phyloP scores from a whole-genome alignment of 169 alveolate genomes.

The Eimeria praecox region DNA sequence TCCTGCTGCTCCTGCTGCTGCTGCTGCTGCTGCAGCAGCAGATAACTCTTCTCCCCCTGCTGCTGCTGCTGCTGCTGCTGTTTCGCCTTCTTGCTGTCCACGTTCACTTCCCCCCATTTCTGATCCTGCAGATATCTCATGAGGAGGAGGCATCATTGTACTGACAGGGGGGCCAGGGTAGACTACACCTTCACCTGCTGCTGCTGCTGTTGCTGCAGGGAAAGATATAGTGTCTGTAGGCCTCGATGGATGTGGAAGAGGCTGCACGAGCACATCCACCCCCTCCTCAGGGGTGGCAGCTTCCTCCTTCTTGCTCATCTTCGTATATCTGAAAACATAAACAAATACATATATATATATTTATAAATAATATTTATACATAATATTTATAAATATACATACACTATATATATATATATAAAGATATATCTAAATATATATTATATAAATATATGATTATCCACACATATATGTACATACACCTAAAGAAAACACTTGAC shows the following conservation, averaged over 20 bases:
- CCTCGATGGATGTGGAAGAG: constrained; percentile 52
- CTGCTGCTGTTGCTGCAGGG: constrained; percentile 8
- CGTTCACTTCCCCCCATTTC: not conserved
- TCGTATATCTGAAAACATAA: not conserved
- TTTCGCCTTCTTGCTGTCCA: not conserved
- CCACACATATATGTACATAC: no score
- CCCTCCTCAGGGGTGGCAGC: constrained; percentile 61
- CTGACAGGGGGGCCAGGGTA: constrained; percentile 73
- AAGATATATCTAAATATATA: no score
- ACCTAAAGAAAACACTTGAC: no score
- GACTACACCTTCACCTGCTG: not conserved
- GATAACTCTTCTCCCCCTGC: no score
- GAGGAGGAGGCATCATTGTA: constrained; percentile 55
- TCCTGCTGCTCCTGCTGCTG: constrained; percentile 3
- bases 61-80: not conserved
- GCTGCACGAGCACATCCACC: constrained; percentile 73
- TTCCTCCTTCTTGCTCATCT: constrained; percentile 60
- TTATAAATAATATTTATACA: not conserved
- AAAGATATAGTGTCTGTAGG: not conserved
- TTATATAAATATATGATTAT: no score
- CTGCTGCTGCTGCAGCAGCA: constrained; percentile 20
- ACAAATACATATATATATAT: not conserved
- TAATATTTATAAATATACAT: not conserved
- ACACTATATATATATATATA: not conserved
- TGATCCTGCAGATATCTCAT: not conserved